Percentiles rank a stretch among this genome's conserved stretches.
These are phyloP conservation scores for Secale cereale DNA, from an alignment of 176 grass and related monocot genomes.

Conservation along the genomic window DNA sequence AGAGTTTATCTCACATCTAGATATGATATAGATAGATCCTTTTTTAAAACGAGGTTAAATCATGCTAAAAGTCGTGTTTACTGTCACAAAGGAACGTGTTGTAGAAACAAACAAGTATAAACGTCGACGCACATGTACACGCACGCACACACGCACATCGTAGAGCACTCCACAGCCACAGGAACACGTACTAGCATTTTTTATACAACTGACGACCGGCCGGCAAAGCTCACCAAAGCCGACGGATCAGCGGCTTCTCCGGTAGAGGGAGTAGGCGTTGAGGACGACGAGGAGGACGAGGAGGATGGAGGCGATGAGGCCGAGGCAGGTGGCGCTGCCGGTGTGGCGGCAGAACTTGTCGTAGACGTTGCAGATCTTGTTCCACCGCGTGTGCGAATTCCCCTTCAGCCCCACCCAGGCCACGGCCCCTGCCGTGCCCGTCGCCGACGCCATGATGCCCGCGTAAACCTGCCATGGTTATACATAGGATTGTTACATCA, in stretches of 20 bases:
- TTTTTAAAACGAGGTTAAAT: too few relatives aligned
- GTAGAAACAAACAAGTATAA: too few relatives aligned
- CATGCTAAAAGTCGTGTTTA: too few relatives aligned
- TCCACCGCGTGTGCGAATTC: slow-evolving; percentile 61
- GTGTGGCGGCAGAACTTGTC: slow-evolving; percentile 63
- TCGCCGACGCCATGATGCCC: slow-evolving; percentile 71
- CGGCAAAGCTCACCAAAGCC: too few relatives aligned
- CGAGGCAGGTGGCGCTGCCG: slow-evolving; percentile 29
- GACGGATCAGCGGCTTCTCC: slow-evolving; percentile 37
- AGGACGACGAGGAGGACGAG: slow-evolving; percentile 47
- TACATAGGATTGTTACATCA: neutral
- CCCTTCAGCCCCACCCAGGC: slow-evolving; percentile 75
- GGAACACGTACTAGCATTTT: too few relatives aligned
- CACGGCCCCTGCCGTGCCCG: slow-evolving; percentile 41
- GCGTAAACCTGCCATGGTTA: slow-evolving; percentile 48
- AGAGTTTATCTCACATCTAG: too few relatives aligned
- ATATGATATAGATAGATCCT: too few relatives aligned
- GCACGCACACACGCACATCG: too few relatives aligned
- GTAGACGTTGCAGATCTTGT: slow-evolving; percentile 55
- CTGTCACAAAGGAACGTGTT: too few relatives aligned
- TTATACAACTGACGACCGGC: too few relatives aligned
- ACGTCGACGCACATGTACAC: too few relatives aligned
- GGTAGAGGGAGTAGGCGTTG: slow-evolving; percentile 53
- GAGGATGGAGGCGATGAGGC: slow-evolving; percentile 46
- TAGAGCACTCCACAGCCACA: too few relatives aligned